Evolutionary conservation across 1,284 basidiomycete genomes (phyloP), one percentile per base, ranked within the genome.

Genomic region (Cutaneotrichosporon cavernicola): DNA sequence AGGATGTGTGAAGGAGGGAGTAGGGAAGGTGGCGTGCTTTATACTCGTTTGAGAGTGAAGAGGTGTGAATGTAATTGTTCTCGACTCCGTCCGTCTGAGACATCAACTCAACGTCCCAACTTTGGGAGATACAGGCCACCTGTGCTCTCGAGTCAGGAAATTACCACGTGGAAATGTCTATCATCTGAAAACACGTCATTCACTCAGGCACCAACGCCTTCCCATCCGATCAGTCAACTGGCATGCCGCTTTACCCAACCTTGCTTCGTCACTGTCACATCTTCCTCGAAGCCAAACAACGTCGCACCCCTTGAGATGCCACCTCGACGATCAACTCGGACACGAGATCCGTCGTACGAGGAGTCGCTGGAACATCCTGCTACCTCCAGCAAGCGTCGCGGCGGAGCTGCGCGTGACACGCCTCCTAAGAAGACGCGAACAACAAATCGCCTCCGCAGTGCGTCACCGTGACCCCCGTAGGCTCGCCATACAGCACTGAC

Each of bases 351-450:
- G 18, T 58, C 56, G 10, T 32, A 11, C 10, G 56, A 58, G 6
- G 56, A 58, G 43, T 22, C 11, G 2, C 18, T 10, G 2, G 26
- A 21, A 26, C n/a, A 26, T 13, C 56, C 40, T 5, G 5, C 30
- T 5, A 22, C 11, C 34, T 47, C 47, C 22, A 16, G 50, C 34
- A 53, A 49, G 61, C 56, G 56, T 26, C 10, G 26, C 36, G 61
- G 16, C 14, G 31, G 30, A 5, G 31, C 30, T 5, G 16, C 14
- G 11, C 59, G 51, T n/a, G 43, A 31, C 34, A 51, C 58, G n/a
- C 58, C 49, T 3, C 22, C 50, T 1, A 46, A 52, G 38, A 38
- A 16, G 30, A 61, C 51, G 34, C 61, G 61, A n/a, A 51, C 56
- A 4, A 52, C 30, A 5, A 34, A 36, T 18, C 36, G 26, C n/a